Conservation (phyloP, 73 alveolate species). For the Paramecium octaurelia region DNA sequence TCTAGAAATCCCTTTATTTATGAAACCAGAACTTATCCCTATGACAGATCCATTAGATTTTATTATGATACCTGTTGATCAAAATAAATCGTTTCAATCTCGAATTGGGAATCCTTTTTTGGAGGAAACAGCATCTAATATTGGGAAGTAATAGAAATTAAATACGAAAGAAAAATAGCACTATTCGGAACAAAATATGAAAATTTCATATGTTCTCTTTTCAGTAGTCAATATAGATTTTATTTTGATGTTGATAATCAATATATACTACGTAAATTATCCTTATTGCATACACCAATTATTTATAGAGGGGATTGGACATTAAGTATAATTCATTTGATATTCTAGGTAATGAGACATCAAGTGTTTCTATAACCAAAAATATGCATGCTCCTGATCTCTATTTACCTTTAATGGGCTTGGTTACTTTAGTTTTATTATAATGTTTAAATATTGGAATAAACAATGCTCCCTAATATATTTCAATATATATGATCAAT, state of each 20-base stretch:
- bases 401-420: constrained; percentile 53
- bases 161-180: background rate
- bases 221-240: constrained; percentile 26
- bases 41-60: background rate
- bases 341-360: background rate
- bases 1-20: background rate
- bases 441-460: constrained; percentile 4
- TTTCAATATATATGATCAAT: background rate
- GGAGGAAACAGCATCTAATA: background rate
- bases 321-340: background rate
- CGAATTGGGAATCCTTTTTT: background rate
- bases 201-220: background rate
- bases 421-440: constrained; percentile 52
- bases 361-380: background rate
- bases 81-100: background rate
- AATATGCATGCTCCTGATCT: constrained; percentile 55
- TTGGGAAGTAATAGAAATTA: background rate
- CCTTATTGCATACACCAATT: background rate
- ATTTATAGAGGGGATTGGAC: constrained; percentile 39
- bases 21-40: background rate
- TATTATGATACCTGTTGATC: background rate
- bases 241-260: constrained; percentile 39
- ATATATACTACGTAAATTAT: background rate
- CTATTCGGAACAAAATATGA: background rate
- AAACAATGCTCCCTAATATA: background rate